Percentiles rank a stretch among this genome's conserved stretches.
Evolutionary conservation across 805 yeast genomes (phyloP).

Genomic region (Pichia rugopelliculosa): DNA sequence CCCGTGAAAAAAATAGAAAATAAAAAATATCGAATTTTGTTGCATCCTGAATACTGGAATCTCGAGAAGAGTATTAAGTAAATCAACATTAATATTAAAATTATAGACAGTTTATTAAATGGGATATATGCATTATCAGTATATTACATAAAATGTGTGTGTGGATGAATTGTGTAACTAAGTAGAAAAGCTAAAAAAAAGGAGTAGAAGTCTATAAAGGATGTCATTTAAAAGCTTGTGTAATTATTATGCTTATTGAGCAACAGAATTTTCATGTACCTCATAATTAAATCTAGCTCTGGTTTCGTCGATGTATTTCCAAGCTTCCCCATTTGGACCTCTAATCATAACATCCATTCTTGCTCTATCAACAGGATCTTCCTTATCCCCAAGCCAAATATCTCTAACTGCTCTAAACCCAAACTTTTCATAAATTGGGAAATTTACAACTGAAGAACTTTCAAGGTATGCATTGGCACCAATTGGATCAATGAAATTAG

Average conservation of each 20-base stretch:
- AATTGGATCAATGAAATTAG: conserved; percentile 36
- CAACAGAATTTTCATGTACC: conserved; percentile 17
- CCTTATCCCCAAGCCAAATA: conserved; percentile 34
- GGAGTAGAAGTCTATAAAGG: not conserved
- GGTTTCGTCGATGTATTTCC: conserved; percentile 23
- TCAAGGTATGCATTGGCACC: conserved; percentile 42
- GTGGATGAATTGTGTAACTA: too few relatives aligned
- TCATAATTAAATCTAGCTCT: conserved; percentile 22
- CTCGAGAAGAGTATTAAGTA: too few relatives aligned
- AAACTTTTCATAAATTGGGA: conserved; percentile 47
- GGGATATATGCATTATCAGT: too few relatives aligned
- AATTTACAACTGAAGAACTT: conserved; percentile 37
- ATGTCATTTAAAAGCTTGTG: not conserved
- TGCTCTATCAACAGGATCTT: conserved; percentile 25
- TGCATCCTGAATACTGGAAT: too few relatives aligned
- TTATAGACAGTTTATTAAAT: too few relatives aligned
- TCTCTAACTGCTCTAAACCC: conserved; percentile 44
- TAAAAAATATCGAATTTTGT: too few relatives aligned
- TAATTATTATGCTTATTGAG: conserved; percentile 2
- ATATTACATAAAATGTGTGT: too few relatives aligned
- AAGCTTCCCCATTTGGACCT: conserved; percentile 27
- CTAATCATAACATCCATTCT: conserved; percentile 34
- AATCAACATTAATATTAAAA: too few relatives aligned
- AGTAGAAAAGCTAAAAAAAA: not conserved
- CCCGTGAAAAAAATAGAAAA: too few relatives aligned